Conservation (phyloP, 108 stramenopile species). For the Skeletonema tropicum region DNA sequence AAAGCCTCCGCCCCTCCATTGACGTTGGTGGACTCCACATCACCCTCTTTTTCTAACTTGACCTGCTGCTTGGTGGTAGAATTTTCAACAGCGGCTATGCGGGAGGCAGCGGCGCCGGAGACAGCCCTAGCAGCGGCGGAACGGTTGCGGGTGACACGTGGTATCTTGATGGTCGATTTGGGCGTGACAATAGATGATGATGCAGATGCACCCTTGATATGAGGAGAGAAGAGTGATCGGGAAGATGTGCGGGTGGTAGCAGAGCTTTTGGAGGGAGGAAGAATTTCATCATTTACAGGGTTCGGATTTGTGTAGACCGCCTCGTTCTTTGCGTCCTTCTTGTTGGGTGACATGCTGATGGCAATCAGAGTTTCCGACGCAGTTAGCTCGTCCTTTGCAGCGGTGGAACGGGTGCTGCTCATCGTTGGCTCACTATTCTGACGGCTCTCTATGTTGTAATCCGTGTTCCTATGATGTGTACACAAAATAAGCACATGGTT, state of each 20-base stretch:
- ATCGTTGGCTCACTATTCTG: not conserved
- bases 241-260: not conserved
- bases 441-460: not conserved
- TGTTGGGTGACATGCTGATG: not conserved
- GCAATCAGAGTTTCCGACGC: constrained; percentile 2
- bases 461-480: not conserved
- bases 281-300: not conserved
- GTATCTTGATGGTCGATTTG: constrained; percentile 1
- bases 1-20: not conserved
- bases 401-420: constrained; percentile 4
- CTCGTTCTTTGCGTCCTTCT: not conserved
- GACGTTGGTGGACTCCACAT: not conserved
- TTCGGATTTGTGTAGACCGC: not conserved
- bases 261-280: not conserved
- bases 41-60: not conserved
- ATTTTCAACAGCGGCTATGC: not conserved
- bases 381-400: not conserved
- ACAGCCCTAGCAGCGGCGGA: not conserved
- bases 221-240: not conserved
- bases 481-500: no score
- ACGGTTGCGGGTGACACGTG: not conserved
- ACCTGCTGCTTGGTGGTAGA: not conserved
- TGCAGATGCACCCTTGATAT: not conserved
- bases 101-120: not conserved
- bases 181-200: constrained; percentile 3